Evolutionary conservation across 306 rosid species (phyloP).

Genomic region (Acacia melanoxylon): DNA sequence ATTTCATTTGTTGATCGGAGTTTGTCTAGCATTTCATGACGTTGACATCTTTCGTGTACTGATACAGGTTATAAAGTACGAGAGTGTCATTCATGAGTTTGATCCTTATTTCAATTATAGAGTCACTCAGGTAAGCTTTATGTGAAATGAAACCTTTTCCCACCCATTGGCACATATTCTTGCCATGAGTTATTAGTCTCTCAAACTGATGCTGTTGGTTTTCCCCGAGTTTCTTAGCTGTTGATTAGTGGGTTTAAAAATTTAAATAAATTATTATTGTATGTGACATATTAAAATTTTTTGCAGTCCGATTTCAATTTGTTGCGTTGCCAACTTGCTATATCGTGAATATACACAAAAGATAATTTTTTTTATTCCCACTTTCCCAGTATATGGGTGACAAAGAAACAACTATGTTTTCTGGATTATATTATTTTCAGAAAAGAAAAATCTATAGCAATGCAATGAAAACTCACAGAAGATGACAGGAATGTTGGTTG

Average conservation of each 20-base stretch:
- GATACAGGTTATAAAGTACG: slow-evolving; percentile 82
- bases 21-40: slow-evolving; percentile 1
- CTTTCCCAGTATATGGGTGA: slow-evolving; percentile 59
- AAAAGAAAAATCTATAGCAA: not conserved
- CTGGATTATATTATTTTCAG: slow-evolving; percentile 38
- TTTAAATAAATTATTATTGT: not conserved
- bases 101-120: slow-evolving; percentile 79
- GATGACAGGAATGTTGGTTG: slow-evolving; percentile 42
- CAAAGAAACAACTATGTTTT: slow-evolving; percentile 51
- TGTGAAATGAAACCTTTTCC: slow-evolving; percentile 17
- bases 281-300: not conserved
- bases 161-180: slow-evolving; percentile 4
- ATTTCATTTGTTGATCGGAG: not conserved
- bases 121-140: slow-evolving; percentile 86
- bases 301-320: not conserved
- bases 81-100: slow-evolving; percentile 76
- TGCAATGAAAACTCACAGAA: slow-evolving; percentile 7
- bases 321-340: not conserved
- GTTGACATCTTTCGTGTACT: slow-evolving; percentile 28
- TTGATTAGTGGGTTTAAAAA: slow-evolving; percentile 21
- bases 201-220: not conserved
- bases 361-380: slow-evolving; percentile 37
- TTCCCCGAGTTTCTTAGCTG: not conserved
- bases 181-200: not conserved
- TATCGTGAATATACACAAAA: not conserved